Conservation (phyloP, 2,329 filamentous ascomycete species). For the Colletotrichum gigasporum region DNA sequence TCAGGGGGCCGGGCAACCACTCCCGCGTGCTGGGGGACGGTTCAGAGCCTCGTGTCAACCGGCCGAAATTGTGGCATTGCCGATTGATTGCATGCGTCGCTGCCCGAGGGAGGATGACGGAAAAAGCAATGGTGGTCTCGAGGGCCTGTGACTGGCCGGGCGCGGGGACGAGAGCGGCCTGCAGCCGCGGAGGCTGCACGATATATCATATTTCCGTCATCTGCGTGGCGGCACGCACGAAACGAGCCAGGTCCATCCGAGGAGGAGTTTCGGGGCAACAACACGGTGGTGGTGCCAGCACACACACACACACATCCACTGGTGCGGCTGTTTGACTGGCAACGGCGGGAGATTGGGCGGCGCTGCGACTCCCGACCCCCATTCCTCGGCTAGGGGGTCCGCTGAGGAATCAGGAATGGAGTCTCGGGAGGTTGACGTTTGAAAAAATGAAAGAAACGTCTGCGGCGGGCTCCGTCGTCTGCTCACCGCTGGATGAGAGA, state of each 20-base stretch:
- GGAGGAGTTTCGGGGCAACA: not conserved
- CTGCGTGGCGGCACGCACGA: constrained; percentile 16
- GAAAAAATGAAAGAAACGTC: constrained; percentile 3
- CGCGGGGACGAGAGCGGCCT: constrained; percentile 7
- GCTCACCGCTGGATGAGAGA: constrained; percentile 26
- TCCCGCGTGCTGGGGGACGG: constrained; percentile 13
- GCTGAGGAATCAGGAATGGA: constrained; percentile 12
- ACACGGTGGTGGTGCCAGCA: not conserved
- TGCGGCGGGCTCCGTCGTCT: not conserved
- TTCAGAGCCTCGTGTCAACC: constrained; percentile 30
- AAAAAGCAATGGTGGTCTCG: constrained; percentile 23
- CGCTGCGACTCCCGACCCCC: not conserved
- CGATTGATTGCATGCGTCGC: constrained; percentile 30
- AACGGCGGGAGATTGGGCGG: too few relatives aligned
- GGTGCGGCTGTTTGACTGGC: not conserved
- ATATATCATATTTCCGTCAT: constrained; percentile 16
- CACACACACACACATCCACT: too few relatives aligned
- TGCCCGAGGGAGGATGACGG: constrained; percentile 28
- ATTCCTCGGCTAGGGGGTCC: not conserved
- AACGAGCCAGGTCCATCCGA: constrained; percentile 15
- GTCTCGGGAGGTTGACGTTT: constrained; percentile 13
- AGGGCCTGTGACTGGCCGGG: constrained; percentile 18
- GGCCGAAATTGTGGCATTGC: constrained; percentile 29
- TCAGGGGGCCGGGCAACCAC: constrained; percentile 8
- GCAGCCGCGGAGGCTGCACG: constrained; percentile 18